Evolutionary conservation across 202 grass and related monocot genomes (phyloP).

Genomic region (Carex arenaria): DNA sequence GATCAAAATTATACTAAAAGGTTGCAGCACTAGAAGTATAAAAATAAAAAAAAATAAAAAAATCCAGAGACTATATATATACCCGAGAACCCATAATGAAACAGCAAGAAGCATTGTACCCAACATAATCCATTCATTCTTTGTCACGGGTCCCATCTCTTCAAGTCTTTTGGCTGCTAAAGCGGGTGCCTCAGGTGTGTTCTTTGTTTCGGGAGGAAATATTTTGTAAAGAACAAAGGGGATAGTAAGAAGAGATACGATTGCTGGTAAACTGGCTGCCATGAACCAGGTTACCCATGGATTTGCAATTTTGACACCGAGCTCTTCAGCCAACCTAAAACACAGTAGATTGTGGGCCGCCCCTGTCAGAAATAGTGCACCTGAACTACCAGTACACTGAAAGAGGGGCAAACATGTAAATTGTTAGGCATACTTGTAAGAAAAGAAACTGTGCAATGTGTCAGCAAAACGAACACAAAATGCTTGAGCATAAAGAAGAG

Average conservation of each 20-base stretch:
- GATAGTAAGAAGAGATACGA: conserved; percentile 59
- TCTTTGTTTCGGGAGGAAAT: conserved; percentile 84
- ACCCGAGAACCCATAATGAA: conserved; percentile 88
- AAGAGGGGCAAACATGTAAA: background rate
- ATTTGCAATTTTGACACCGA: conserved; percentile 76
- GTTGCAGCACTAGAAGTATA: background rate
- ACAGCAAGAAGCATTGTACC: conserved; percentile 85
- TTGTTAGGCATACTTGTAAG: background rate
- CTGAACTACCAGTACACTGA: conserved; percentile 69
- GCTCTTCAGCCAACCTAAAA: conserved; percentile 78
- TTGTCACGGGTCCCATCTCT: conserved; percentile 81
- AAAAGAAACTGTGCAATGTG: background rate
- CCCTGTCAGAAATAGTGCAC: conserved; percentile 83
- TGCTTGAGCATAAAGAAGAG: background rate
- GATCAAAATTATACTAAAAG: background rate
- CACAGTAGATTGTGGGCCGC: conserved; percentile 94
- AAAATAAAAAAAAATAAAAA: background rate
- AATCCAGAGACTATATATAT: conserved; percentile 27
- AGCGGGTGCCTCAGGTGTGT: conserved; percentile 75
- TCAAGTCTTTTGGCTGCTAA: conserved; percentile 66
- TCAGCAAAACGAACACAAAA: background rate
- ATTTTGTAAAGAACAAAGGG: conserved; percentile 86
- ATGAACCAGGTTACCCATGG: conserved; percentile 91
- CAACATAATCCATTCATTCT: conserved; percentile 87
- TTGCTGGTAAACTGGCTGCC: conserved; percentile 73